A percentile compares a stretch with the other conserved stretches of the same genome.
These are phyloP conservation scores for Aciculoconidium aculeatum DNA, from an alignment of 805 yeast genomes.

Conservation along the genomic window DNA sequence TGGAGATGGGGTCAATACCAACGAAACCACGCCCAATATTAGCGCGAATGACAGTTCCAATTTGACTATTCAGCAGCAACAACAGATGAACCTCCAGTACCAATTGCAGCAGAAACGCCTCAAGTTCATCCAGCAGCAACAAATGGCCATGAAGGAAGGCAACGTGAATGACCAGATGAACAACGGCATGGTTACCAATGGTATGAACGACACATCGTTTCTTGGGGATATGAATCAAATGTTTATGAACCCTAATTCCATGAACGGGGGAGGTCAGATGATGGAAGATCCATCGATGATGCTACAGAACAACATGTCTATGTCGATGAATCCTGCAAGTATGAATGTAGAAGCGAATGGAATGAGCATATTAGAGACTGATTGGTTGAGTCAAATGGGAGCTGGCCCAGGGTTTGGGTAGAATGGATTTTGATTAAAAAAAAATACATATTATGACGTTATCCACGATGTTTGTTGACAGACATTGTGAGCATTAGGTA, in stretches of 20 bases:
- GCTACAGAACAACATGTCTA: background rate
- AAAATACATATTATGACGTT: too few species aligned
- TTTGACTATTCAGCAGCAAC: conserved; percentile 11
- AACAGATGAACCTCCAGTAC: conserved; percentile 12
- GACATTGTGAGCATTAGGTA: too few species aligned
- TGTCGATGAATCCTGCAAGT: too few species aligned
- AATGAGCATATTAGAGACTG: conserved; percentile 12
- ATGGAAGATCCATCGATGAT: too few species aligned
- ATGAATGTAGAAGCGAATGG: too few species aligned
- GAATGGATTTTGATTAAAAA: too few species aligned
- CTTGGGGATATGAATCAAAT: conserved; percentile 6
- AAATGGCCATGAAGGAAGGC: conserved; percentile 7
- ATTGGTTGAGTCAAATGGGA: conserved; percentile 30
- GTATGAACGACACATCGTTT: background rate
- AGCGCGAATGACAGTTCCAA: conserved; percentile 4
- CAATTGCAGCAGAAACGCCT: conserved; percentile 14
- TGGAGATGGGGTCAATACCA: conserved; percentile 1
- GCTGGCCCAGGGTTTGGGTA: conserved; percentile 26
- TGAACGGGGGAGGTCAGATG: too few species aligned
- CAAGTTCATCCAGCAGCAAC: conserved; percentile 14
- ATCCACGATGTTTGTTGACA: too few species aligned
- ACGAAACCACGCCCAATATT: conserved; percentile 7
- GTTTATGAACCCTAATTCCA: conserved; percentile 8
- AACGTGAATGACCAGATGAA: conserved; percentile 6
- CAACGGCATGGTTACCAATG: conserved; percentile 1